Evolutionary conservation across 371 early-diverging fungal species (phyloP), one percentile per base, ranked within the genome.

Genomic region (Mucor circinelloides): DNA sequence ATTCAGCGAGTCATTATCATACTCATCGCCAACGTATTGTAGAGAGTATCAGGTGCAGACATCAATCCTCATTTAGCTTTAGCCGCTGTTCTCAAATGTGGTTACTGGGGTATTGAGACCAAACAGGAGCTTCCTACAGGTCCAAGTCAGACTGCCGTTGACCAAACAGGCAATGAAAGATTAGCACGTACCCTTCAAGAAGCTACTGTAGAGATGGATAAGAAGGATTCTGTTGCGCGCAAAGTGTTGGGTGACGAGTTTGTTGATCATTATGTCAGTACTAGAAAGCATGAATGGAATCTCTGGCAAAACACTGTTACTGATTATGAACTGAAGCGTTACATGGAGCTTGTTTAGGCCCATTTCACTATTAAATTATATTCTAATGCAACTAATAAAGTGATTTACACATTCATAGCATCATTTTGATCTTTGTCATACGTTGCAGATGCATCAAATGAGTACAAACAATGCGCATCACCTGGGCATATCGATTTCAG

Each of bases 41-140:
- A 83, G 89, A 87, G 95, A 27, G 94, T 94, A 0, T 75, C 91
- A 15, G 95, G 95, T 2, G 91, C 94, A 21, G 95, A 95, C 73
- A 87, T 90, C 58, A 95, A 94, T 71, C 84, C 93, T 21, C 91
- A 92, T 71, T 67, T 95, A 46, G 92, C 90, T 0, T 82, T 92
- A 54, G 90, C 92, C 10, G 92, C 91, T n/a, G 85, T 91, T 21
- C 70, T 94, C 1, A 92, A 89, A n/a, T 86, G 89, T 67, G 95
- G 95, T 5, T 74, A 87, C 15, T 89, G 90, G 72, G 95, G 94
- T 6, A 89, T 95, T 62, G 73, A 77, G 42, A 86, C 90, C 54
- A 77, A 86, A 48, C 78, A 92, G 66, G 63, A 68, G 10, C 69
- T 87, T 23, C 85, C 88, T 13, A 70, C 80, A 6, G 76, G 64